Percentiles rank a stretch among this genome's conserved stretches.
These are phyloP conservation scores for Salvia splendens DNA, from an alignment of 257 asterid genomes.

Conservation along the genomic window DNA sequence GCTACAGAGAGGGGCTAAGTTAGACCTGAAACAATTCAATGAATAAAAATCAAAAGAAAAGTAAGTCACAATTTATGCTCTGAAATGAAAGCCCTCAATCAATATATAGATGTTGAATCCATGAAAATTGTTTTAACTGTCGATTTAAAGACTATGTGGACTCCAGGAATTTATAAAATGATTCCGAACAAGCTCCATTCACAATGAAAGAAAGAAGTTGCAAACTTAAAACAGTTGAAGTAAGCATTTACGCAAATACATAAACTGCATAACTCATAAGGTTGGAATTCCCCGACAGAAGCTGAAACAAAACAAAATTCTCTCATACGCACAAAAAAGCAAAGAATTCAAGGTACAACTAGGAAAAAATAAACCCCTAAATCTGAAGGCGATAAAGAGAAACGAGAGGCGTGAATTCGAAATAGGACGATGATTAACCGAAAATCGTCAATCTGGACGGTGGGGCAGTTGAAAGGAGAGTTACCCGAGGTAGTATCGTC, in stretches of 20 bases:
- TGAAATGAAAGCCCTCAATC: not conserved
- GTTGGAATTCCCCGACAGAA: slow-evolving; percentile 4
- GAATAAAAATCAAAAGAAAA: not conserved
- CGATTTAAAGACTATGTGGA: slow-evolving; percentile 1
- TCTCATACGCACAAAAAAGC: slow-evolving; percentile 14
- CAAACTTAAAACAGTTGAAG: slow-evolving; percentile 2
- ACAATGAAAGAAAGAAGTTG: not conserved
- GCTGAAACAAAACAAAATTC: slow-evolving; percentile 2
- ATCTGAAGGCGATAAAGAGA: not conserved
- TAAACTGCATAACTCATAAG: not conserved
- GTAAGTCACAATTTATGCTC: not conserved
- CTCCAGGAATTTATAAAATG: slow-evolving; percentile 1
- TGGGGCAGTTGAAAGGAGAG: slow-evolving; percentile 17
- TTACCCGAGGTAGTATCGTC: slow-evolving; percentile 24
- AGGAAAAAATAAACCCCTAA: slow-evolving; percentile 16
- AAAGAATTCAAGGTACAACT: not conserved
- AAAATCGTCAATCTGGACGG: not conserved
- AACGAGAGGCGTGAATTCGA: not conserved
- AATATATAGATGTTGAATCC: not conserved
- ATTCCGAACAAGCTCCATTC: not conserved
- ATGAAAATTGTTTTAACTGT: not conserved
- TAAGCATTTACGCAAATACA: not conserved
- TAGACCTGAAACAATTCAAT: not conserved
- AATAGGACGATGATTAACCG: not conserved
- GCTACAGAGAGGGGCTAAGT: not conserved